phyloP scores from a whole-genome alignment of 371 early-diverging fungal genomes.

The Zychaea mexicana region DNA sequence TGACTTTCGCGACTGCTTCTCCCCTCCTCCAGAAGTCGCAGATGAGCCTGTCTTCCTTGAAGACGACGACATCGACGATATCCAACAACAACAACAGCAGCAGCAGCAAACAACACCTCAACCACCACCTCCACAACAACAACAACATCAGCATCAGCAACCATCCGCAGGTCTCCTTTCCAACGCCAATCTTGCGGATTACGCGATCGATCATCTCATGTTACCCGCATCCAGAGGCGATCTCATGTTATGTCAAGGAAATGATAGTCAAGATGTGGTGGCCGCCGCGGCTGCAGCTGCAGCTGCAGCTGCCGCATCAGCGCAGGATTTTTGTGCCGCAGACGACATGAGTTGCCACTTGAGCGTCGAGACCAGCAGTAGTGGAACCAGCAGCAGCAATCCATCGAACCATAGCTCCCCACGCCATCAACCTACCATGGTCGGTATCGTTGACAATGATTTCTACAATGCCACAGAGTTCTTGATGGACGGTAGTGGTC shows the following conservation, averaged over 20 bases:
- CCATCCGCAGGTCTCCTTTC: background rate
- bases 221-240: conserved; percentile 16
- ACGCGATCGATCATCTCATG: conserved; percentile 10
- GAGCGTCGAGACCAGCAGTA: conserved; percentile 13
- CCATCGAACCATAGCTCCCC: conserved; percentile 23
- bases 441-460: background rate
- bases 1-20: conserved; percentile 52
- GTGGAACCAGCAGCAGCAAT: conserved; percentile 5
- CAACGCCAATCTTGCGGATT: background rate
- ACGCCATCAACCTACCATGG: conserved; percentile 11
- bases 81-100: conserved; percentile 1
- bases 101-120: background rate
- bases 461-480: background rate
- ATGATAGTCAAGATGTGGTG: background rate
- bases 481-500: background rate
- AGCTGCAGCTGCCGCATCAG: conserved; percentile 8
- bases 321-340: background rate
- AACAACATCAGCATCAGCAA: background rate
- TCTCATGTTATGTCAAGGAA: conserved; percentile 11
- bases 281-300: conserved; percentile 9
- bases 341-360: conserved; percentile 20
- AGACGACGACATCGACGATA: background rate
- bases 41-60: conserved; percentile 5
- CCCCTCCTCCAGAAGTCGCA: conserved; percentile 30
- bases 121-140: background rate